These are phyloP conservation scores for Brassica incana DNA, from an alignment of 345 rosid genomes.

Conservation along the genomic window DNA sequence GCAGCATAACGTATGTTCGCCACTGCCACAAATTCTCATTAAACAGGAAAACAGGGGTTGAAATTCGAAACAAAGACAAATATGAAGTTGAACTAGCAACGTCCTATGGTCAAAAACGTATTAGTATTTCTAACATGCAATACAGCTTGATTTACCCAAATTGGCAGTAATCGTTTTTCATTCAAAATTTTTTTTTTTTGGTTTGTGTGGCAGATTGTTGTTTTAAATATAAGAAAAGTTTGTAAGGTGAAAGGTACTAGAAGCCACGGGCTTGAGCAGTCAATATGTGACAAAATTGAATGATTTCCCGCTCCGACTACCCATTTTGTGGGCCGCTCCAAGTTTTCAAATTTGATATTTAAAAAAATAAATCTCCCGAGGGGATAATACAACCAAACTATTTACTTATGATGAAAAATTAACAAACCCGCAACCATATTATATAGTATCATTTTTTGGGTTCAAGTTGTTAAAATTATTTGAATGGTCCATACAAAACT, in stretches of 20 bases:
- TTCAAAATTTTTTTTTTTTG: not conserved
- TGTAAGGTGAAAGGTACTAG: not conserved
- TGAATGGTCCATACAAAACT: not conserved
- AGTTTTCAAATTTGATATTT: constrained; percentile 16
- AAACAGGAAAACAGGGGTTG: not conserved
- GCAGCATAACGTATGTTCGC: no score
- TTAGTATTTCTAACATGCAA: not conserved
- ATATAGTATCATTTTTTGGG: not conserved
- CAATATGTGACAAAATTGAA: constrained; percentile 37
- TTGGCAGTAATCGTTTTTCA: not conserved
- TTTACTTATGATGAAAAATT: not conserved
- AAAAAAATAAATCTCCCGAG: not conserved
- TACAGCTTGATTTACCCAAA: constrained; percentile 8
- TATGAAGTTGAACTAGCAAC: not conserved
- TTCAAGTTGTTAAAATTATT: not conserved
- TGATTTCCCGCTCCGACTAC: constrained; percentile 36
- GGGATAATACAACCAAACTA: constrained; percentile 25
- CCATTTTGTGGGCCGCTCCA: constrained; percentile 25
- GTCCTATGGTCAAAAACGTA: not conserved
- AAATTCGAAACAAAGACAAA: not conserved
- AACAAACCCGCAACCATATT: not conserved
- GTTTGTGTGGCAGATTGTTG: not conserved
- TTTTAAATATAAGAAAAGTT: constrained; percentile 10
- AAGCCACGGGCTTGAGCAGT: constrained; percentile 19
- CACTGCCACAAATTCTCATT: not conserved